A percentile compares a stretch with the other conserved stretches of the same genome.
Evolutionary conservation across 2,329 filamentous ascomycete genomes (phyloP).

Genomic region (Pleoardoris graminearum): DNA sequence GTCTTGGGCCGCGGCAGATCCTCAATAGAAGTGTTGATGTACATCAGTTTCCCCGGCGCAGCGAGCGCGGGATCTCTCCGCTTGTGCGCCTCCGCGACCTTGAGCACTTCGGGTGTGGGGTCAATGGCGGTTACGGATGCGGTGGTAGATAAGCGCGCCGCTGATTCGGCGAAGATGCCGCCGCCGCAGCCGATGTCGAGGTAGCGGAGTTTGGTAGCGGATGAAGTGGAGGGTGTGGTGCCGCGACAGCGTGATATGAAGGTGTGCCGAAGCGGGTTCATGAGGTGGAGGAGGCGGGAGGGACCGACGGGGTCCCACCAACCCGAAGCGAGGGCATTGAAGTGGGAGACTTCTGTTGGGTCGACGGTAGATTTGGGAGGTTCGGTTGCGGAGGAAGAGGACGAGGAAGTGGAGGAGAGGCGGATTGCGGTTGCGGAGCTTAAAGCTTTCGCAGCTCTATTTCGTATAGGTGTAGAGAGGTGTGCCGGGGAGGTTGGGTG

Average conservation of each 20-base stretch:
- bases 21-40: conserved; percentile 79
- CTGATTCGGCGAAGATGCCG: conserved; percentile 91
- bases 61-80: conserved; percentile 70
- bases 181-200: conserved; percentile 95
- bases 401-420: conserved; percentile 21
- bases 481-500: not conserved
- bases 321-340: conserved; percentile 85
- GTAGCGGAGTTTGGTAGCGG: conserved; percentile 61
- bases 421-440: conserved; percentile 13
- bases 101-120: conserved; percentile 72
- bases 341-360: conserved; percentile 86
- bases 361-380: conserved; percentile 60
- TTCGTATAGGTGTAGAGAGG: conserved; percentile 1
- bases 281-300: conserved; percentile 89
- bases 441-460: not conserved
- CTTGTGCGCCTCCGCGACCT: conserved; percentile 76
- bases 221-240: conserved; percentile 35
- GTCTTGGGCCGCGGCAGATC: conserved; percentile 53
- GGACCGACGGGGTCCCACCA: conserved; percentile 98
- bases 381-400: conserved; percentile 17
- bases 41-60: conserved; percentile 62
- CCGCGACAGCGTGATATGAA: conserved; percentile 76
- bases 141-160: conserved; percentile 69
- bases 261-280: conserved; percentile 95
- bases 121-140: conserved; percentile 74